Base-by-base conservation (phyloP, 495 filamentous ascomycete genomes). In the Penicillium roqueforti region DNA sequence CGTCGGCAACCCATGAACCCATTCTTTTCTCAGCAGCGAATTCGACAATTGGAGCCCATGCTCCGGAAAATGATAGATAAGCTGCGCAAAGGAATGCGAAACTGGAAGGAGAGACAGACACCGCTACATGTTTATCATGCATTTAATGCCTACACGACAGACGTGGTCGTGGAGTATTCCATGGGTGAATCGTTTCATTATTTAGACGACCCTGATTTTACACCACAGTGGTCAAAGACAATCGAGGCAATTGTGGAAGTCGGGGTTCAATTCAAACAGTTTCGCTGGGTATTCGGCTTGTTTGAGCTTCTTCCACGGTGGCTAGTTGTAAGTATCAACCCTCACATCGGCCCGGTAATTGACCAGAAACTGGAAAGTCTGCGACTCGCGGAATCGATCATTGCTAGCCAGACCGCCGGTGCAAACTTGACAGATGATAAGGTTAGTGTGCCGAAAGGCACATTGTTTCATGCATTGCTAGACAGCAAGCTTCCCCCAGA, bases 401-500 rank as follows among this genome's bases (percentile, higher is more conserved):
- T 46, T 48, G 57, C 23, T n/a, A 53, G 54, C 9, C 34, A 57
- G 16, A 34, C 23, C 0, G 2, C 37, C 16, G 44, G 34, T 8
- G 18, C 19, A 0, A 42, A 18, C 7, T 22, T 31, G 4, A 19
- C 28, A 6, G 25, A 48, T 10, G 20, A 37, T 4, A 42, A 56
- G n/a, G 10, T 14, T 1, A 22, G 5, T 14, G 37, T 57, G 14
- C 54, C 53, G 6, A 52, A 53, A 26, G 49, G 38, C 9, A 79
- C 75, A 3, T 61, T 80, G 28, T 78, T 80, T 51, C 66, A 72
- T 40, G 68, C 69, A 13, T 44, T 80, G 4, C 43, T 78, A 11
- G 53, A 71, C 31, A 70, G 67, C 49, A 58, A 70, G 18, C 57
- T 80, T n/a, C 78, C 77, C 0, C 36, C 53, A 1, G 51, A 63